Conservation (phyloP, 225 moss, liverwort and hornwort species). For the Physcomitrium patens region DNA sequence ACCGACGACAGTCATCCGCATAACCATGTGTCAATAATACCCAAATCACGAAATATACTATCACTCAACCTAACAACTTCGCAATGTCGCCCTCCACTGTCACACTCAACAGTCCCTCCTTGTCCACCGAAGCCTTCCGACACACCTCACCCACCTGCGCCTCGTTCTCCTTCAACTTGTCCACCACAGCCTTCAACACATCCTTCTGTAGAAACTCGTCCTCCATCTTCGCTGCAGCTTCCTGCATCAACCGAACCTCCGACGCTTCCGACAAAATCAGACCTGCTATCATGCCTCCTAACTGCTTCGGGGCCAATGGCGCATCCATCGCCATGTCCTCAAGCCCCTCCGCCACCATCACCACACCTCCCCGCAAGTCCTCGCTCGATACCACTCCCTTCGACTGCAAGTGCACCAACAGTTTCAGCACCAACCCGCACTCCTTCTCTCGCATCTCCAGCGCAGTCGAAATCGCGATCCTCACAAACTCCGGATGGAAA, state of each 20-base stretch:
- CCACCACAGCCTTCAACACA: conserved; percentile 50
- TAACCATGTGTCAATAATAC: conserved; percentile 23
- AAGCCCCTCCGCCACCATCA: conserved; percentile 62
- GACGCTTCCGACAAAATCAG: conserved; percentile 54
- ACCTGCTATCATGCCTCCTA: conserved; percentile 66
- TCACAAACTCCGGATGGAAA: conserved; percentile 72
- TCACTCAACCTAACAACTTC: conserved; percentile 34
- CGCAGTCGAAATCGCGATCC: conserved; percentile 54
- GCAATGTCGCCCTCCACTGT: conserved; percentile 31
- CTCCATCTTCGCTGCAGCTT: conserved; percentile 52
- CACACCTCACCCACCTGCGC: conserved; percentile 44
- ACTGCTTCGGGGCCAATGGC: conserved; percentile 73
- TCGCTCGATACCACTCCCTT: conserved; percentile 61
- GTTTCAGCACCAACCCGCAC: conserved; percentile 63
- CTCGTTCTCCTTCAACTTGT: conserved; percentile 44
- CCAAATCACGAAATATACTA: conserved; percentile 5
- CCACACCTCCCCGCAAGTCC: conserved; percentile 65
- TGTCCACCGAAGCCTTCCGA: conserved; percentile 50
- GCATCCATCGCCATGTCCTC: conserved; percentile 85
- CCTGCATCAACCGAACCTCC: conserved; percentile 55
- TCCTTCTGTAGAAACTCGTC: conserved; percentile 58
- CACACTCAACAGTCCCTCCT: conserved; percentile 46
- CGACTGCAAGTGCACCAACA: conserved; percentile 65
- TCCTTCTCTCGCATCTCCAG: conserved; percentile 74
- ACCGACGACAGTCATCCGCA: conserved; percentile 18